These are phyloP conservation scores for Tillandsia fasciculata DNA, from an alignment of 176 grass and related monocot species.

Conservation along the genomic window DNA sequence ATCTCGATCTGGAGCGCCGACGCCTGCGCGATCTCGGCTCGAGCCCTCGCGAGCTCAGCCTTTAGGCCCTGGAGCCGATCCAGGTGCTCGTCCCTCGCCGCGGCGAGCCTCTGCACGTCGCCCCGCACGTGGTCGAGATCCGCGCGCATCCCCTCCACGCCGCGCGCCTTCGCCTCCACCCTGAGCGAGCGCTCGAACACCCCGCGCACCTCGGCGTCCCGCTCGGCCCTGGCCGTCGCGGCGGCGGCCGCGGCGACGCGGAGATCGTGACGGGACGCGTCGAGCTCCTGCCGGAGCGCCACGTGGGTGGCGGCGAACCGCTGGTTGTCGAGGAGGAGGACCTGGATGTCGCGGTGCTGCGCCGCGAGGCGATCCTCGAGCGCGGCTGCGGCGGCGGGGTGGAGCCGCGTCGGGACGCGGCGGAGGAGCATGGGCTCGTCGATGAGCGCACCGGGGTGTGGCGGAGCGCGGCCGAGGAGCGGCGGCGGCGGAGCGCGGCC, in stretches of 20 bases:
- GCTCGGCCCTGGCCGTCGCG: conserved; percentile 24
- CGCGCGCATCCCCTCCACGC: conserved; percentile 29
- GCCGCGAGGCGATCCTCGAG: conserved; percentile 51
- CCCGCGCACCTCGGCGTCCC: conserved; percentile 37
- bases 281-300: conserved; percentile 72
- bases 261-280: conserved; percentile 59
- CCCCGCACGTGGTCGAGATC: conserved; percentile 43
- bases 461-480: conserved; percentile 37
- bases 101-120: conserved; percentile 43
- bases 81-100: conserved; percentile 37
- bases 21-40: conserved; percentile 33
- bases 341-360: conserved; percentile 58
- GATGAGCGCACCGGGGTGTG: conserved; percentile 5
- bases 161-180: conserved; percentile 48
- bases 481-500: conserved; percentile 30
- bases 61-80: conserved; percentile 33
- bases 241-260: conserved; percentile 39
- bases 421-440: not conserved
- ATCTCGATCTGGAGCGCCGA: conserved; percentile 39
- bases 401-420: not conserved
- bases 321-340: conserved; percentile 80
- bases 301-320: conserved; percentile 85
- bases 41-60: conserved; percentile 28
- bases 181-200: conserved; percentile 37
- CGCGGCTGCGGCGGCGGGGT: conserved; percentile 24